These are phyloP conservation scores for Rhodotorula graminis DNA, from an alignment of 768 basidiomycete genomes.

Conservation along the genomic window DNA sequence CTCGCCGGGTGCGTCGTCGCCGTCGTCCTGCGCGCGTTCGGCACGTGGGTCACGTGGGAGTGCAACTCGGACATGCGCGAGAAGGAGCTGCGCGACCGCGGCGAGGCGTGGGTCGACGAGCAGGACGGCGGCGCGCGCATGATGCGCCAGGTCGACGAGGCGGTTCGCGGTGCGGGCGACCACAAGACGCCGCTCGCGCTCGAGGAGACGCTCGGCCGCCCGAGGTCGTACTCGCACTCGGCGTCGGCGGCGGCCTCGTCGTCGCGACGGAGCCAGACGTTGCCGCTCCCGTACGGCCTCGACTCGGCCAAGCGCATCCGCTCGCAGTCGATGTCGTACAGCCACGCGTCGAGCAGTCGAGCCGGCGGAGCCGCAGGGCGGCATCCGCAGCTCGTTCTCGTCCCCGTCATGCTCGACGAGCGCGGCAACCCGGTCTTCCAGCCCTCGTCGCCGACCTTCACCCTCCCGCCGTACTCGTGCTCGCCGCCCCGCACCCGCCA, in stretches of 20 bases:
- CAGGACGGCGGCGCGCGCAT: neutral
- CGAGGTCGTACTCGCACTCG: neutral
- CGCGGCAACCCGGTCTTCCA: slow-evolving; percentile 14
- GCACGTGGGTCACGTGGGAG: slow-evolving; percentile 20
- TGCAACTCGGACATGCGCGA: slow-evolving; percentile 9
- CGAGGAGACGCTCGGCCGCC: neutral
- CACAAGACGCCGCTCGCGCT: neutral
- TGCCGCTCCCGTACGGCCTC: slow-evolving; percentile 1
- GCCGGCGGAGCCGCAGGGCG: neutral
- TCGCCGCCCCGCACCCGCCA: neutral
- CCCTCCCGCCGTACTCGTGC: neutral
- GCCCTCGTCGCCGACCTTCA: neutral
- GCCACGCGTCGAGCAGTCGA: neutral
- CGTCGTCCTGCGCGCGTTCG: slow-evolving; percentile 4
- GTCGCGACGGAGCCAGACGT: slow-evolving; percentile 2
- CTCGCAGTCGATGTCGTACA: slow-evolving; percentile 14
- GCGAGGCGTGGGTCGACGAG: neutral
- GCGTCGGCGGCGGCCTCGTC: neutral
- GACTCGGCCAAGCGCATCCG: neutral
- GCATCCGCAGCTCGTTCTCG: slow-evolving; percentile 27
- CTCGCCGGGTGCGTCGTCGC: slow-evolving; percentile 6
- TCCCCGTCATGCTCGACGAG: slow-evolving; percentile 29
- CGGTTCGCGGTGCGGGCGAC: neutral
- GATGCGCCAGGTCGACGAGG: neutral
- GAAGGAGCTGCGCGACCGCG: neutral